phyloP scores from a whole-genome alignment of 169 alveolate genomes.

The Eimeria sp. region DNA sequence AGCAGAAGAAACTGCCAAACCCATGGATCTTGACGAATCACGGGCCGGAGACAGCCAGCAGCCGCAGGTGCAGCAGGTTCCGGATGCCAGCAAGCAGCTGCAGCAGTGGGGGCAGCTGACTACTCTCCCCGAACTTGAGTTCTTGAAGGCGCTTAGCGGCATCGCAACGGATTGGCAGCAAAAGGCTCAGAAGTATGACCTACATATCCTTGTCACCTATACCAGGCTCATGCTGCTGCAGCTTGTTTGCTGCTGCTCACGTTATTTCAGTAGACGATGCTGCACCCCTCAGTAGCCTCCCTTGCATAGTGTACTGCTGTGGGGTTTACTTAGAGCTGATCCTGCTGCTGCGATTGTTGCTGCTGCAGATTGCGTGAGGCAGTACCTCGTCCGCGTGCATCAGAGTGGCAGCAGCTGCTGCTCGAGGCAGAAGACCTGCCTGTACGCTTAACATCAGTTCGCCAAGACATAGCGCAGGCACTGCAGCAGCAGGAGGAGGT shows the following conservation, averaged over 20 bases:
- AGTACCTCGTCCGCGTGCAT: slow-evolving; percentile 74
- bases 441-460: slow-evolving; percentile 70
- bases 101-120: slow-evolving; percentile 67
- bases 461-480: slow-evolving; percentile 72
- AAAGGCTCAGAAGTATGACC: slow-evolving; percentile 53
- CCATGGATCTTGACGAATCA: slow-evolving; percentile 4
- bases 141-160: slow-evolving; percentile 78
- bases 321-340: not conserved
- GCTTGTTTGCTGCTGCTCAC: slow-evolving; percentile 8
- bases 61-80: slow-evolving; percentile 60
- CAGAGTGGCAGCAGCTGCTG: slow-evolving; percentile 78
- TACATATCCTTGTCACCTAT: not conserved
- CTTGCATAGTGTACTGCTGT: not conserved
- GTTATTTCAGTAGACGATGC: not conserved
- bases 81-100: slow-evolving; percentile 40
- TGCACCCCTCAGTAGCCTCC: not conserved
- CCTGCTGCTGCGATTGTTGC: slow-evolving; percentile 37
- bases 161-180: slow-evolving; percentile 66
- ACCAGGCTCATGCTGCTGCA: slow-evolving; percentile 2
- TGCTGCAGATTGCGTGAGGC: slow-evolving; percentile 75
- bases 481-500: slow-evolving; percentile 82
- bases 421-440: slow-evolving; percentile 82
- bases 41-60: not conserved
- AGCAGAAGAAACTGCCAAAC: slow-evolving; percentile 7
- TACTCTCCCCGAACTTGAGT: slow-evolving; percentile 75